A percentile compares a stretch with the other conserved stretches of the same genome.
These are phyloP conservation scores for Talaromyces nanjingensis DNA, from an alignment of 495 filamentous ascomycete species.

Conservation along the genomic window DNA sequence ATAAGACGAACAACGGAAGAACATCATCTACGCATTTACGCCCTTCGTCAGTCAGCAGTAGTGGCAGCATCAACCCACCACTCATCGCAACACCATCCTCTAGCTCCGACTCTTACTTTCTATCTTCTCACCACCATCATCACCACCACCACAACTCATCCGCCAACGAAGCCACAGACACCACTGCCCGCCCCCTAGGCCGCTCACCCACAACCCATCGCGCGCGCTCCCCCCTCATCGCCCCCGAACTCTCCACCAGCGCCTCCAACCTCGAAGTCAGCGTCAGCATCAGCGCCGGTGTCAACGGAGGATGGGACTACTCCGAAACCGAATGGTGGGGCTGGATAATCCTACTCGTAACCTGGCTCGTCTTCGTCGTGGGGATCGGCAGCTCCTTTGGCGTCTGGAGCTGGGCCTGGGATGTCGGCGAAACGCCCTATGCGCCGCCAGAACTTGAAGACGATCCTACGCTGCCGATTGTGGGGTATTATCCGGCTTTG, in stretches of 20 bases:
- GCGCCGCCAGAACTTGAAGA: constrained; percentile 89
- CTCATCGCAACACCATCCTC: constrained; percentile 44
- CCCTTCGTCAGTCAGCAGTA: constrained; percentile 12
- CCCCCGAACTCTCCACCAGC: constrained; percentile 14
- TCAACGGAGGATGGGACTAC: constrained; percentile 65
- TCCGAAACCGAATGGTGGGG: constrained; percentile 95
- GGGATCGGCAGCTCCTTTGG: constrained; percentile 93
- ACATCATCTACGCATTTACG: constrained; percentile 22
- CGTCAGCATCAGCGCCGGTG: background rate
- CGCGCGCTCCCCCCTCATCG: constrained; percentile 55
- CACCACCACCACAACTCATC: constrained; percentile 12
- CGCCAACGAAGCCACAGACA: constrained; percentile 10
- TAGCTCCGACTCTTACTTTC: constrained; percentile 64
- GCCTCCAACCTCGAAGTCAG: background rate
- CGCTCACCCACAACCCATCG: constrained; percentile 29
- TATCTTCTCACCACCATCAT: constrained; percentile 20
- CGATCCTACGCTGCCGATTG: constrained; percentile 87
- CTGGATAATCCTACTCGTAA: constrained; percentile 81
- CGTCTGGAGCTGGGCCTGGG: constrained; percentile 99
- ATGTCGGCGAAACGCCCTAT: constrained; percentile 92
- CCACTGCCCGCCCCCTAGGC: background rate
- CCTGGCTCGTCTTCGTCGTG: constrained; percentile 90
- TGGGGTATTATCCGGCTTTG: constrained; percentile 92
- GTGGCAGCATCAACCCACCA: constrained; percentile 15
- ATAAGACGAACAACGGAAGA: background rate